Conservation (phyloP, 805 yeast genomes). For the Jamesozyma spencerorum region DNA sequence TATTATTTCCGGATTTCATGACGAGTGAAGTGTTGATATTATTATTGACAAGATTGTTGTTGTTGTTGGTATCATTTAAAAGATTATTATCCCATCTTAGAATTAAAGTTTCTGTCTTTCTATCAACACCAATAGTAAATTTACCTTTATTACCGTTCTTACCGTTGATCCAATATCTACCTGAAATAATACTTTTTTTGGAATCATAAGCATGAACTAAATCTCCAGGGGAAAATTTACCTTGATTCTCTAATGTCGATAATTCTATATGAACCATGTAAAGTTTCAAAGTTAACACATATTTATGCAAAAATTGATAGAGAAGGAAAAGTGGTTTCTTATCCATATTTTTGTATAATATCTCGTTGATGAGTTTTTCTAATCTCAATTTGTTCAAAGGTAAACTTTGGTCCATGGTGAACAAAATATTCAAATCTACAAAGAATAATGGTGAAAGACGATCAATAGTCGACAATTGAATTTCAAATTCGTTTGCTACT, state of each 20-base stretch:
- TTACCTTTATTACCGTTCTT: slow-evolving; percentile 24
- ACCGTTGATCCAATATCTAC: slow-evolving; percentile 29
- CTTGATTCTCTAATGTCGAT: slow-evolving; percentile 19
- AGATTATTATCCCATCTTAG: slow-evolving; percentile 26
- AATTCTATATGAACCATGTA: slow-evolving; percentile 28
- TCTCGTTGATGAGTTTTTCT: slow-evolving; percentile 28
- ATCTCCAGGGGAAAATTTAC: slow-evolving; percentile 29
- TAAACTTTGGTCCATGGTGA: slow-evolving; percentile 23
- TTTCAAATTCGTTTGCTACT: slow-evolving; percentile 55
- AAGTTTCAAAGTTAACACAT: slow-evolving; percentile 27
- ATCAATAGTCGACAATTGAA: slow-evolving; percentile 70
- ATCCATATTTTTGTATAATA: slow-evolving; percentile 23
- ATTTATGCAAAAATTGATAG: slow-evolving; percentile 28
- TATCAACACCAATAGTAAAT: slow-evolving; percentile 25
- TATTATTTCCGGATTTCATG: background rate
- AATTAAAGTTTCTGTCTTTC: slow-evolving; percentile 16
- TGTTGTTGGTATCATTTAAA: slow-evolving; percentile 3
- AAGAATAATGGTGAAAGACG: slow-evolving; percentile 64
- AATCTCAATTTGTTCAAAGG: slow-evolving; percentile 24
- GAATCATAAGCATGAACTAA: slow-evolving; percentile 28
- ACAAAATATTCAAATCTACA: slow-evolving; percentile 64
- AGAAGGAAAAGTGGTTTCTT: slow-evolving; percentile 21
- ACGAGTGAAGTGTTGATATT: background rate
- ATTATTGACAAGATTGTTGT: background rate
- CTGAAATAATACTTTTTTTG: slow-evolving; percentile 24